Evolutionary conservation across 306 rosid genomes (phyloP).

Genomic region (Nissolia schottii): DNA sequence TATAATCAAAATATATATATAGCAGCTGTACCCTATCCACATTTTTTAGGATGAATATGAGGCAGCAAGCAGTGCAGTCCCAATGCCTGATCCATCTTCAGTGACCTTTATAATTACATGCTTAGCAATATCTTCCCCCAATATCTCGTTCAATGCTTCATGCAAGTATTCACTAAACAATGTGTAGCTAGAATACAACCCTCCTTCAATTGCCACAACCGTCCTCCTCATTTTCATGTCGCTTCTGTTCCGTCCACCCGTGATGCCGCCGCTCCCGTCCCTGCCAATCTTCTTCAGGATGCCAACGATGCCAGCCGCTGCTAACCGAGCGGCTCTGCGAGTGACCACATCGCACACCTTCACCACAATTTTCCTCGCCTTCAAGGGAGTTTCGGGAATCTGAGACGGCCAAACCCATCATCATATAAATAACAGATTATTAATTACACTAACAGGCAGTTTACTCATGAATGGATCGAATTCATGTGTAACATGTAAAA

Average conservation of each 20-base stretch:
- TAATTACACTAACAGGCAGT: background rate
- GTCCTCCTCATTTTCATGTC: conserved; percentile 60
- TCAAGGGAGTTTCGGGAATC: conserved; percentile 65
- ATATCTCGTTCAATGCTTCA: conserved; percentile 69
- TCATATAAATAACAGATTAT: background rate
- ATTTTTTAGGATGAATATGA: conserved; percentile 51
- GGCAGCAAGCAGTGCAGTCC: conserved; percentile 89
- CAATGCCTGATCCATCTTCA: conserved; percentile 84
- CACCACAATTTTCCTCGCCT: conserved; percentile 67
- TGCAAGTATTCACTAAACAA: conserved; percentile 74
- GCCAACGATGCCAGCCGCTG: conserved; percentile 88
- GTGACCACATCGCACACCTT: conserved; percentile 78
- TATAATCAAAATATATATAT: conserved; percentile 51
- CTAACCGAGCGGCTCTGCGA: conserved; percentile 80
- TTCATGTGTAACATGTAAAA: too few species aligned
- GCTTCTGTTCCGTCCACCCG: conserved; percentile 67
- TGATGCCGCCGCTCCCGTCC: conserved; percentile 79
- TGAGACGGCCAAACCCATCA: conserved; percentile 32
- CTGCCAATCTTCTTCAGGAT: conserved; percentile 90
- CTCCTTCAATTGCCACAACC: conserved; percentile 79
- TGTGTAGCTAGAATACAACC: conserved; percentile 65
- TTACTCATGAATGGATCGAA: background rate
- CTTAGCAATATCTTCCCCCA: conserved; percentile 73
- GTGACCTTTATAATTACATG: conserved; percentile 70
- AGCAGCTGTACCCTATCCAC: conserved; percentile 69